phyloP scores from a whole-genome alignment of 208 protist genomes.

The Porcisia hertigi region DNA sequence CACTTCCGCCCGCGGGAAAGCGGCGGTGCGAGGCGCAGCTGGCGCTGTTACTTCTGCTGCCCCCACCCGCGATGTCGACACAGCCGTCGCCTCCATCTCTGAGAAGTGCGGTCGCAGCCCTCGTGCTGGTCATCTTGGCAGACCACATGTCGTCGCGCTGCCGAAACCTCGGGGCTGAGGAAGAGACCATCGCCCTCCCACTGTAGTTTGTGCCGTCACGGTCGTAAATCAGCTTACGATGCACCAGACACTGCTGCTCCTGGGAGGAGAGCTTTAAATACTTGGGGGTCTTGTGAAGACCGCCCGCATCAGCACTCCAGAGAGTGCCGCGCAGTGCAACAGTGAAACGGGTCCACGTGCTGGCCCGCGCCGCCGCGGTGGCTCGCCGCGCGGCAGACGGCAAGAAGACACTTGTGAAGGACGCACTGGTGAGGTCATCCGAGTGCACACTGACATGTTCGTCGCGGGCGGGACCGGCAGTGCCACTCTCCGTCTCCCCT shows the following conservation, averaged over 20 bases:
- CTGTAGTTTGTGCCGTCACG: constrained; percentile 72
- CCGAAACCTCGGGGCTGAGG: constrained; percentile 15
- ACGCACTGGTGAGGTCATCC: constrained; percentile 14
- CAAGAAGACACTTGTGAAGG: constrained; percentile 38
- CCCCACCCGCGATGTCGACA: not conserved
- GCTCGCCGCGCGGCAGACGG: constrained; percentile 40
- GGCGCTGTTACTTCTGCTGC: constrained; percentile 1
- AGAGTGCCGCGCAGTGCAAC: constrained; percentile 64
- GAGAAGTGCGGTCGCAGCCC: not conserved
- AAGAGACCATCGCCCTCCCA: constrained; percentile 32
- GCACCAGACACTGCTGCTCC: constrained; percentile 78
- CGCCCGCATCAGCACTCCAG: constrained; percentile 64
- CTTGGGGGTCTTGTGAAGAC: constrained; percentile 27
- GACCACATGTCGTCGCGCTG: constrained; percentile 3
- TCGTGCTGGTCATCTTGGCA: constrained; percentile 4
- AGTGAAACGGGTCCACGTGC: constrained; percentile 62
- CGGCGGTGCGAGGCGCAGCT: constrained; percentile 31
- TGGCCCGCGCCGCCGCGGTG: constrained; percentile 41
- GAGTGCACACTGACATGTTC: not conserved
- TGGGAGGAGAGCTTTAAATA: constrained; percentile 61
- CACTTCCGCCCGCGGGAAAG: constrained; percentile 55
- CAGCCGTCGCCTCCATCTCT: constrained; percentile 8
- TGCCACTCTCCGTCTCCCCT: not conserved
- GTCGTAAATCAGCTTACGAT: constrained; percentile 69
- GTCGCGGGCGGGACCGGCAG: not conserved